Conservation (phyloP, 164 flowering plant species). For the Houttuynia cordata region DNA sequence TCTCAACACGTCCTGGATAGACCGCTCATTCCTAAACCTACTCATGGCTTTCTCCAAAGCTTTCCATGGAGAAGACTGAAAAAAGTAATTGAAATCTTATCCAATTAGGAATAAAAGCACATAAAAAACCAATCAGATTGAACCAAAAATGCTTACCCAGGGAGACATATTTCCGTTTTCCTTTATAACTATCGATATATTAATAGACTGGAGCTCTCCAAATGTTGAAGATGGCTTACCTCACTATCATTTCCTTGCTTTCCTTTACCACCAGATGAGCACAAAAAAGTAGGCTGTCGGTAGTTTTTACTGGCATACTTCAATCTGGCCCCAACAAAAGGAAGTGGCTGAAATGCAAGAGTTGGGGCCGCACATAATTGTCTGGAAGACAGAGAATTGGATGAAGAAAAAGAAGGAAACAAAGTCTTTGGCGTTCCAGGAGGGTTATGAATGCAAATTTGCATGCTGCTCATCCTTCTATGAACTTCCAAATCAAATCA, state of each 20-base stretch:
- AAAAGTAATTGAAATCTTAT: neutral
- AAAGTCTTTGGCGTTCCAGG: neutral
- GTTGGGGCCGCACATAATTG: conserved; percentile 6
- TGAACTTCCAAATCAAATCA: neutral
- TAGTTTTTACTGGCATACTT: too few species aligned
- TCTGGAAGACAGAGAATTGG: conserved; percentile 2
- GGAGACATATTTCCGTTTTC: neutral
- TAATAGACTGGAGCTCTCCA: neutral
- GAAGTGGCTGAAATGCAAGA: conserved; percentile 3
- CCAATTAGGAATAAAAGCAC: neutral
- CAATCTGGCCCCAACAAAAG: conserved; percentile 7
- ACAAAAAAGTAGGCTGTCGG: conserved; percentile 17
- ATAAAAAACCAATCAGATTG: neutral
- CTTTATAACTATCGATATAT: neutral
- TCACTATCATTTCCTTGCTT: conserved; percentile 27
- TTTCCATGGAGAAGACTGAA: conserved; percentile 61
- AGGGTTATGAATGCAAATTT: neutral
- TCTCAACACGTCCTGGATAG: conserved; percentile 51
- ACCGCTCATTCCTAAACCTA: conserved; percentile 29
- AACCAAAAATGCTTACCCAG: neutral
- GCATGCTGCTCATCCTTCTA: neutral
- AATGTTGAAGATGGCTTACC: conserved; percentile 16
- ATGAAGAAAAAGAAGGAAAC: neutral
- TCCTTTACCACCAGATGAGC: conserved; percentile 48
- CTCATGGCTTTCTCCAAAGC: conserved; percentile 46